phyloP scores from a whole-genome alignment of 257 asterid species.

The Solanum sitiens region DNA sequence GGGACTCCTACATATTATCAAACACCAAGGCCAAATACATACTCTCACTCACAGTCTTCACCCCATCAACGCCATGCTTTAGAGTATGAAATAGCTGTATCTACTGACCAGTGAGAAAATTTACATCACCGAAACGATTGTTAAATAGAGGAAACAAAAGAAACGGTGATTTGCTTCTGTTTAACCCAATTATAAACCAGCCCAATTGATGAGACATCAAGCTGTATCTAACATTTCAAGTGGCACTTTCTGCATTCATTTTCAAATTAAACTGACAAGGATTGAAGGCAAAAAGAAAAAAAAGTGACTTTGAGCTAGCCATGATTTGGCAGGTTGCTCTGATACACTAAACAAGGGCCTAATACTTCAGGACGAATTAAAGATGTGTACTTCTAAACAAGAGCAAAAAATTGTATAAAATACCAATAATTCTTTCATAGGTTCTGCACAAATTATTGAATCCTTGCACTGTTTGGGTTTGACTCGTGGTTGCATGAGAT shows the following conservation, averaged over 20 bases:
- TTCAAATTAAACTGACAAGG: background rate
- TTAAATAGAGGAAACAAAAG: background rate
- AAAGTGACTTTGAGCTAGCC: background rate
- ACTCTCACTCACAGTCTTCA: background rate
- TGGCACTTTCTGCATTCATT: background rate
- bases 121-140: background rate
- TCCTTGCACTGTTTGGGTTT: background rate
- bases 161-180: background rate
- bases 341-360: background rate
- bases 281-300: background rate
- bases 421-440: background rate
- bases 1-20: background rate
- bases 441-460: background rate
- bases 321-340: background rate
- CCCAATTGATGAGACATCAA: background rate
- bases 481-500: background rate
- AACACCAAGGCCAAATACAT: background rate
- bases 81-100: background rate
- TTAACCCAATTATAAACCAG: background rate
- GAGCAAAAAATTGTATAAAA: background rate
- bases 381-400: background rate
- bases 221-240: background rate
- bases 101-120: background rate
- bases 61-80: background rate
- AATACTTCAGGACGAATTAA: background rate